A percentile compares a stretch with the other conserved stretches of the same genome.
Evolutionary conservation across 768 basidiomycete species (phyloP).

Genomic region (Mycena amicta): DNA sequence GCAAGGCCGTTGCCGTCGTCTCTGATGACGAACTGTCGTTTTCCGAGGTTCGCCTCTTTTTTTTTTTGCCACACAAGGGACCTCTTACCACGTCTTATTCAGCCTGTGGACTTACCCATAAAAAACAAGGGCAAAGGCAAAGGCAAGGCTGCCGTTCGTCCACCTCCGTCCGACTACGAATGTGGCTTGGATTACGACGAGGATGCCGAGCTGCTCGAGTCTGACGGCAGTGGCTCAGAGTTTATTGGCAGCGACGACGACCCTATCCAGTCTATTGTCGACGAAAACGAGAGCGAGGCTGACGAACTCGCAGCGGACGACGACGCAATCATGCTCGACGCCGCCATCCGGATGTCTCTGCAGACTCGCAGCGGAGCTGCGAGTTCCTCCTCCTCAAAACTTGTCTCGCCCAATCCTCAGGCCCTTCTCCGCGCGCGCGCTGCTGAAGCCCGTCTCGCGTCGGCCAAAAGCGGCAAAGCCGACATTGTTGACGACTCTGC

Average conservation of each 20-base stretch:
- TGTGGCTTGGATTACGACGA: constrained; percentile 42
- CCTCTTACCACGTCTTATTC: neutral
- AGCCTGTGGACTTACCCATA: constrained; percentile 7
- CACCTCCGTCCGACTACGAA: constrained; percentile 30
- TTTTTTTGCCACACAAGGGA: neutral
- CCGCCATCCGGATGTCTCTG: constrained; percentile 59
- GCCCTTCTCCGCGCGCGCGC: constrained; percentile 52
- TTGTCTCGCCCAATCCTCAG: constrained; percentile 39
- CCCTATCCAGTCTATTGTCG: constrained; percentile 23
- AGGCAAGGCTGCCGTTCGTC: constrained; percentile 5
- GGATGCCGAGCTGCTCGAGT: constrained; percentile 45
- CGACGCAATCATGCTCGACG: constrained; percentile 57
- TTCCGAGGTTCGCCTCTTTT: neutral
- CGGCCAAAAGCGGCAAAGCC: constrained; percentile 29
- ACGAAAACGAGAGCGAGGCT: constrained; percentile 24
- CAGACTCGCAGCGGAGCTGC: constrained; percentile 36
- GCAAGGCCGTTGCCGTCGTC: neutral
- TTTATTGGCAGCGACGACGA: constrained; percentile 45
- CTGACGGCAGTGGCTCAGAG: constrained; percentile 62
- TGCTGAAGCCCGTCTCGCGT: constrained; percentile 53
- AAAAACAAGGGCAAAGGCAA: constrained; percentile 44
- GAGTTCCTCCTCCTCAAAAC: constrained; percentile 38
- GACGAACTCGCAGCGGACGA: constrained; percentile 33
- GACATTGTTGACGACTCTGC: constrained; percentile 36
- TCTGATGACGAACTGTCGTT: neutral